Evolutionary conservation across 1,284 basidiomycete genomes (phyloP).

Genomic region (Papiliotrema laurentii): DNA sequence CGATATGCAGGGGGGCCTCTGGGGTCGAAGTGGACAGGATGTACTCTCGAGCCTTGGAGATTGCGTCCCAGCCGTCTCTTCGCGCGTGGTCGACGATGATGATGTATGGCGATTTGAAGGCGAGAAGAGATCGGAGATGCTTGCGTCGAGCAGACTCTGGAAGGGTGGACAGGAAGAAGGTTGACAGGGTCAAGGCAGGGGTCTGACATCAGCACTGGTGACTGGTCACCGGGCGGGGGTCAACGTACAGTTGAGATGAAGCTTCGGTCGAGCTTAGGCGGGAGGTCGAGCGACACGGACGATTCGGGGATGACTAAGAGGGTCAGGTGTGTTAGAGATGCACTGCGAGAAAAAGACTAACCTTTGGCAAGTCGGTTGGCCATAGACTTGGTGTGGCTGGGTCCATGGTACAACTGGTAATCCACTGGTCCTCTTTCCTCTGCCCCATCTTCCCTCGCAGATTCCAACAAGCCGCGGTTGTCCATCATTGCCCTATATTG

Average conservation of each 20-base stretch:
- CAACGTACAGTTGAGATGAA: conserved; percentile 8
- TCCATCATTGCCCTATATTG: neutral
- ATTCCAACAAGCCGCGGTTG: neutral
- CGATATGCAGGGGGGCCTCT: conserved; percentile 27
- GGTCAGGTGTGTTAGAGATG: neutral
- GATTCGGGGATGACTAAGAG: conserved; percentile 8
- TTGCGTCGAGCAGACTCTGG: conserved; percentile 55
- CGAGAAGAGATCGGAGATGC: conserved; percentile 21
- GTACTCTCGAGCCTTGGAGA: conserved; percentile 77
- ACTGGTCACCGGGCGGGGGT: conserved; percentile 1
- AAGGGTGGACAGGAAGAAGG: conserved; percentile 76
- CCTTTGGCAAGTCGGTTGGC: neutral
- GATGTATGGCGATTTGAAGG: conserved; percentile 48
- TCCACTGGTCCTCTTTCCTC: neutral
- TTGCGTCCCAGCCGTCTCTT: conserved; percentile 68
- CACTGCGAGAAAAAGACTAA: neutral
- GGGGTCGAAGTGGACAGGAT: conserved; percentile 53
- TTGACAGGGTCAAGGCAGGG: conserved; percentile 69
- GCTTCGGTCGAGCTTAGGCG: conserved; percentile 17
- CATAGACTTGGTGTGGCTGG: conserved; percentile 2
- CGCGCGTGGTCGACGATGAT: conserved; percentile 83
- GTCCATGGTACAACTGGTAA: conserved; percentile 2
- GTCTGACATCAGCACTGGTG: conserved; percentile 5
- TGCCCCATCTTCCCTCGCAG: conserved; percentile 10
- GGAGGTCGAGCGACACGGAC: conserved; percentile 2